These are phyloP conservation scores for Termitomyces sp. DNA, from an alignment of 768 basidiomycete genomes.

Conservation along the genomic window DNA sequence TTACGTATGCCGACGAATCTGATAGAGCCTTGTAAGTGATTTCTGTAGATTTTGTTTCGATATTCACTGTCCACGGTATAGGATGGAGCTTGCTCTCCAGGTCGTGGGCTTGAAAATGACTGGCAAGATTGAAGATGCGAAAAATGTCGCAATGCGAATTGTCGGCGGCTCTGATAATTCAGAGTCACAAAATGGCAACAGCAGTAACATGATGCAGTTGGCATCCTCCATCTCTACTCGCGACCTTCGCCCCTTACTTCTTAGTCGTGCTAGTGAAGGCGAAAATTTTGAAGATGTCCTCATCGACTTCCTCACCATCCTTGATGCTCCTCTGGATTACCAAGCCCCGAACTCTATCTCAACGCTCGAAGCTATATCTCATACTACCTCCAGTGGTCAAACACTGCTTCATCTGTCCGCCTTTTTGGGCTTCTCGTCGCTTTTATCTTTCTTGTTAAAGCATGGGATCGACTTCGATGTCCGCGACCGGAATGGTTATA, in stretches of 20 bases:
- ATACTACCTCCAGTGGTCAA: conserved; percentile 67
- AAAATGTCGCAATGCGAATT: conserved; percentile 90
- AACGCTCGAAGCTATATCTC: conserved; percentile 56
- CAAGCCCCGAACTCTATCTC: conserved; percentile 36
- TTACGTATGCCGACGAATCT: conserved; percentile 88
- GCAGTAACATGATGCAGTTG: conserved; percentile 49
- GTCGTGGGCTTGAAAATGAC: conserved; percentile 97
- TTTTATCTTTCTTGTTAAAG: conserved; percentile 66
- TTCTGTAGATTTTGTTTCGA: conserved; percentile 5
- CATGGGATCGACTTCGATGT: conserved; percentile 75
- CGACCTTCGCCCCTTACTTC: conserved; percentile 53
- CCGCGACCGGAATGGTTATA: conserved; percentile 87
- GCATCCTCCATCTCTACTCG: conserved; percentile 36
- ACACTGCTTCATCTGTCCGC: conserved; percentile 86
- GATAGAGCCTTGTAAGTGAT: conserved; percentile 77
- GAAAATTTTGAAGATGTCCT: conserved; percentile 72
- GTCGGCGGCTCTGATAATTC: conserved; percentile 67
- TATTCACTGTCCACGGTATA: conserved; percentile 24
- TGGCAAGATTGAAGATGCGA: conserved; percentile 88
- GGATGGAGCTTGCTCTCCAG: conserved; percentile 93
- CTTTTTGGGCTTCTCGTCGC: conserved; percentile 67
- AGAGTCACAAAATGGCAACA: conserved; percentile 27
- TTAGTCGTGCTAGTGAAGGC: conserved; percentile 46
- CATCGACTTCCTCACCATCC: conserved; percentile 71
- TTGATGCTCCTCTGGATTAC: conserved; percentile 57